Evolutionary conservation across 208 protist species (phyloP).

Genomic region (Acanthamoeba lugdunensis): DNA sequence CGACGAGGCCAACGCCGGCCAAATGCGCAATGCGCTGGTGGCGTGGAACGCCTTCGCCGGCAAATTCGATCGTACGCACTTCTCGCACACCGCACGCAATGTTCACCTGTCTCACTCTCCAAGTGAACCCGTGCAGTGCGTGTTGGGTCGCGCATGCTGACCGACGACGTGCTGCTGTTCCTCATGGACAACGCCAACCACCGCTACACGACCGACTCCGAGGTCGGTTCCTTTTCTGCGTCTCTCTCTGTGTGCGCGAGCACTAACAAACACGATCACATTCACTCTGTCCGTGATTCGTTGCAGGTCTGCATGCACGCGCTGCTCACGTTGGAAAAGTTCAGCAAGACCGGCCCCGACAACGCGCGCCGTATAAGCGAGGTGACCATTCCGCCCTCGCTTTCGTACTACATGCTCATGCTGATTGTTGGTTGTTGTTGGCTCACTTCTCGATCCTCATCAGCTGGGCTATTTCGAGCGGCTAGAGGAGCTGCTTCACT

Average conservation of each 20-base stretch:
- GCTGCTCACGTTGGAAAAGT: slow-evolving; percentile 16
- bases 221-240: neutral
- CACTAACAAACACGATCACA: too few species aligned
- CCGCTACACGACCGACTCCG: slow-evolving; percentile 16
- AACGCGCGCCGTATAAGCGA: slow-evolving; percentile 24
- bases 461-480: slow-evolving; percentile 19
- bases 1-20: slow-evolving; percentile 4
- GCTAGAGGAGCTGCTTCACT: neutral
- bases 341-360: slow-evolving; percentile 10
- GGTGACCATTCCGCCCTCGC: neutral
- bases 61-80: slow-evolving; percentile 14
- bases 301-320: slow-evolving; percentile 42
- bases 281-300: too few species aligned
- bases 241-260: too few species aligned
- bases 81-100: neutral
- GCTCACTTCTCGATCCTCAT: neutral
- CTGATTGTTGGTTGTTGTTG: too few species aligned
- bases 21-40: slow-evolving; percentile 41
- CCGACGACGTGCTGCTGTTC: slow-evolving; percentile 21
- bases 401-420: too few species aligned
- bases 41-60: slow-evolving; percentile 55
- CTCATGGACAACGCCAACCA: slow-evolving; percentile 50
- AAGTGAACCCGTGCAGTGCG: neutral
- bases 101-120: neutral
- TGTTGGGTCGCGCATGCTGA: slow-evolving; percentile 8